A percentile compares a stretch with the other conserved stretches of the same genome.
phyloP scores from a whole-genome alignment of 2,329 filamentous ascomycete genomes.

The Clarireedia hainanense region DNA sequence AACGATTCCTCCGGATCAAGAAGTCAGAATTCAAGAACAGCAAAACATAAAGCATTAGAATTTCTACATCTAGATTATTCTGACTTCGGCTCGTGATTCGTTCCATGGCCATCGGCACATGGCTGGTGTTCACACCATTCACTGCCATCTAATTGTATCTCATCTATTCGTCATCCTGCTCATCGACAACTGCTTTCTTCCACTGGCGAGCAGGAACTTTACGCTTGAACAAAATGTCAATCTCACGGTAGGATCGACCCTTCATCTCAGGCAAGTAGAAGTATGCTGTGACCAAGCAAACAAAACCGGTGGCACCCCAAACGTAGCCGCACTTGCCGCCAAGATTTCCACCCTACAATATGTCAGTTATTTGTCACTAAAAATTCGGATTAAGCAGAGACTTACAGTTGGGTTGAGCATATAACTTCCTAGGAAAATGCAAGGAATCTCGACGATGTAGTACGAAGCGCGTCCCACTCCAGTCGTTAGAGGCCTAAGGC shows the following conservation, averaged over 20 bases:
- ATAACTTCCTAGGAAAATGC: slow-evolving; percentile 53
- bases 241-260: slow-evolving; percentile 42
- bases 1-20: too few species aligned
- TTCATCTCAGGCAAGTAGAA: slow-evolving; percentile 53
- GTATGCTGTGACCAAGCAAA: slow-evolving; percentile 42
- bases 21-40: too few species aligned
- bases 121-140: too few species aligned
- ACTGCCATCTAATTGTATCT: too few species aligned
- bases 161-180: slow-evolving; percentile 54
- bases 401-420: slow-evolving; percentile 44
- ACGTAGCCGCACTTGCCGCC: slow-evolving; percentile 51
- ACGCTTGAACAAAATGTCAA: slow-evolving; percentile 40
- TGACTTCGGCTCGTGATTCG: too few species aligned
- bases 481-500: slow-evolving; percentile 57
- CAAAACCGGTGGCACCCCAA: slow-evolving; percentile 49
- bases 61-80: too few species aligned
- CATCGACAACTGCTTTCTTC: slow-evolving; percentile 47
- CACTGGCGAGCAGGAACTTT: slow-evolving; percentile 30
- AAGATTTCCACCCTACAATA: slow-evolving; percentile 32
- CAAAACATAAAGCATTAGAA: too few species aligned
- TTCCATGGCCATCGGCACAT: too few species aligned
- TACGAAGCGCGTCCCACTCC: slow-evolving; percentile 56
- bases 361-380: too few species aligned
- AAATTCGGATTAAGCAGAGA: too few species aligned
- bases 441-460: slow-evolving; percentile 58